A percentile compares a stretch with the other conserved stretches of the same genome.
phyloP scores from a whole-genome alignment of 768 basidiomycete species.

The Boletus rubescentipes region DNA sequence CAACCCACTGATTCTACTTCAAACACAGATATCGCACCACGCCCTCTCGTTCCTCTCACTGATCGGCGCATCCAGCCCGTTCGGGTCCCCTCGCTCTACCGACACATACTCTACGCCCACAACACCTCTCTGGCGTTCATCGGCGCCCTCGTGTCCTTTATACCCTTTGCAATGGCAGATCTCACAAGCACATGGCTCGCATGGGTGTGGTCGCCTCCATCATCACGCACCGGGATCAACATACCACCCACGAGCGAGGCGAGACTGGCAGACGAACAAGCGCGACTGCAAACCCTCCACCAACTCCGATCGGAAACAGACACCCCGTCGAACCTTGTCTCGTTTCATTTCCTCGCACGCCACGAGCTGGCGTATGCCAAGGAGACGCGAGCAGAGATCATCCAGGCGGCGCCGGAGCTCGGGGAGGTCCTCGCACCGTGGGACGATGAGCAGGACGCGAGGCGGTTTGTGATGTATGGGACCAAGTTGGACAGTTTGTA shows the following conservation, averaged over 20 bases:
- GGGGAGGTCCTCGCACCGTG: constrained; percentile 19
- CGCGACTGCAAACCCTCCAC: constrained; percentile 31
- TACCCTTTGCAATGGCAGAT: constrained; percentile 49
- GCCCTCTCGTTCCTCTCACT: constrained; percentile 29
- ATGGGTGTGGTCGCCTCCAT: constrained; percentile 35
- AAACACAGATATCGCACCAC: background rate
- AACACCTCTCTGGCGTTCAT: constrained; percentile 49
- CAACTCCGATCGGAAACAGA: constrained; percentile 18
- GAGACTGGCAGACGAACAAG: constrained; percentile 38
- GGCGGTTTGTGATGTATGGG: constrained; percentile 27
- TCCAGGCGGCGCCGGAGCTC: constrained; percentile 14
- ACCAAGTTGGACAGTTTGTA: constrained; percentile 31
- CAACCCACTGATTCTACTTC: background rate
- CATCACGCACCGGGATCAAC: constrained; percentile 14
- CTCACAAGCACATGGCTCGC: constrained; percentile 51
- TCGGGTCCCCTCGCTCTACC: constrained; percentile 46
- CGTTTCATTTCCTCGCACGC: constrained; percentile 24
- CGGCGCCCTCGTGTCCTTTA: constrained; percentile 42
- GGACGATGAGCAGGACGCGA: constrained; percentile 28
- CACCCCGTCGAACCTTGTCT: constrained; percentile 27
- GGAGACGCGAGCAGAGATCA: constrained; percentile 14
- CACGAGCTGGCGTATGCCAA: constrained; percentile 26
- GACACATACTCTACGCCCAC: constrained; percentile 45
- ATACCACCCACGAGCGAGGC: constrained; percentile 36
- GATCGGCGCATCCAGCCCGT: constrained; percentile 26